These are phyloP conservation scores for Celoporthe dispersa DNA, from an alignment of 2,329 filamentous ascomycete species.

Conservation along the genomic window DNA sequence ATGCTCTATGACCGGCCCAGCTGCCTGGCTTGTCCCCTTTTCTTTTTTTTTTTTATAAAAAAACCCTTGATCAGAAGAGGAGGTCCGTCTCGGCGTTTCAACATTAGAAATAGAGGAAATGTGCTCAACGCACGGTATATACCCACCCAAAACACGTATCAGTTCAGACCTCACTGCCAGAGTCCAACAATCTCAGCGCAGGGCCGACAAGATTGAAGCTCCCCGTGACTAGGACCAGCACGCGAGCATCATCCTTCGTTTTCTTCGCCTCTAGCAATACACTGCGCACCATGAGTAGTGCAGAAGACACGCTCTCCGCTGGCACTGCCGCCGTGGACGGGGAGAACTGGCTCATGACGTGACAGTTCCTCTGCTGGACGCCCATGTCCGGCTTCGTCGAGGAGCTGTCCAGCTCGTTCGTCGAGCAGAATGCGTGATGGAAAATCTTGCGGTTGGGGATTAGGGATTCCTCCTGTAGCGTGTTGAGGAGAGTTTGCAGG, in stretches of 20 bases:
- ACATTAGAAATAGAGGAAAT: slow-evolving; percentile 3
- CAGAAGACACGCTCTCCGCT: slow-evolving; percentile 24
- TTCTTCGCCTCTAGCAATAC: slow-evolving; percentile 20
- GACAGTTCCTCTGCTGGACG: slow-evolving; percentile 26
- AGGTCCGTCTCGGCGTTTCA: background rate
- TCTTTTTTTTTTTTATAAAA: slow-evolving; percentile 1
- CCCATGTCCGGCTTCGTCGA: slow-evolving; percentile 23
- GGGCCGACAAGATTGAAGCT: slow-evolving; percentile 67
- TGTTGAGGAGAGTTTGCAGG: slow-evolving; percentile 64
- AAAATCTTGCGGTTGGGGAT: slow-evolving; percentile 37
- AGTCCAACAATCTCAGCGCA: slow-evolving; percentile 54
- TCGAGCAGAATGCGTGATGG: slow-evolving; percentile 25
- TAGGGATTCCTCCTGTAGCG: slow-evolving; percentile 48
- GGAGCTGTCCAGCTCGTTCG: slow-evolving; percentile 22
- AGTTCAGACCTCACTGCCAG: slow-evolving; percentile 27
- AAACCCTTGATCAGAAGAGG: slow-evolving; percentile 7
- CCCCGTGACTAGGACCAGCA: slow-evolving; percentile 56
- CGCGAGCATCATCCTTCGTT: slow-evolving; percentile 28
- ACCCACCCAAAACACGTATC: slow-evolving; percentile 24
- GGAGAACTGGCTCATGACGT: slow-evolving; percentile 27
- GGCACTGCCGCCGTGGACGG: slow-evolving; percentile 15
- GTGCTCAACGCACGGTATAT: slow-evolving; percentile 30
- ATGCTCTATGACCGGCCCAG: slow-evolving; percentile 32
- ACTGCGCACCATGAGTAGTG: slow-evolving; percentile 22
- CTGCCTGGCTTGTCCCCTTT: background rate